A percentile compares a stretch with the other conserved stretches of the same genome.
Conservation (phyloP, 345 rosid species). For the Gossypium anomalum region DNA sequence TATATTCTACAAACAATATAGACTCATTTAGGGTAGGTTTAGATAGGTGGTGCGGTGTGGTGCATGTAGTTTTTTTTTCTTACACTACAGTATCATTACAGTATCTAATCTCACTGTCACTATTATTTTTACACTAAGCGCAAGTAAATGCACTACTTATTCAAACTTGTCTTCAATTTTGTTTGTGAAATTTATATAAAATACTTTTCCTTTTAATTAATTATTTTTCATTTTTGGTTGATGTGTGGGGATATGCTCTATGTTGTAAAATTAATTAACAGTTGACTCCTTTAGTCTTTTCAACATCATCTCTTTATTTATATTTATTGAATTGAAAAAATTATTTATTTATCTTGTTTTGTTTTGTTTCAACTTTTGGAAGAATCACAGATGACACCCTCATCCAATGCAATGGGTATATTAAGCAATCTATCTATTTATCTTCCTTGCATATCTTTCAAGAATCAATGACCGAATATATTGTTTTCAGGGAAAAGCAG, state of each 20-base stretch:
- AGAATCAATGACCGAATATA: constrained; percentile 25
- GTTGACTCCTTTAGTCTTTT: constrained; percentile 13
- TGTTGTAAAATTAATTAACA: neutral
- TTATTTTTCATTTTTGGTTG: neutral
- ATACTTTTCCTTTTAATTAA: no score
- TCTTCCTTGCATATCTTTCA: constrained; percentile 10
- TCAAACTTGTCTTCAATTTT: no score
- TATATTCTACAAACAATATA: no score
- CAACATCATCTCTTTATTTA: neutral
- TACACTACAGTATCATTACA: no score
- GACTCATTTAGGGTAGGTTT: no score
- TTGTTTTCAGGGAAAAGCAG: neutral
- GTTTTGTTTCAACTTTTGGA: neutral
- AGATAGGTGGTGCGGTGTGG: rapidly evolving
- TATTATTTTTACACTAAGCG: no score
- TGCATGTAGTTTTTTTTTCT: no score
- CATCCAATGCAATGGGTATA: constrained; percentile 13
- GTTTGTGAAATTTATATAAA: no score
- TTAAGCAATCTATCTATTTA: constrained; percentile 9
- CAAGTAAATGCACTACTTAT: rapidly evolving
- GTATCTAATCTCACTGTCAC: no score
- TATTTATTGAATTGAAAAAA: no score
- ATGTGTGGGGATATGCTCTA: constrained; percentile 16
- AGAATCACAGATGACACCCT: constrained; percentile 16
- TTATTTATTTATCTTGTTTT: no score